Evolutionary conservation across 2,329 filamentous ascomycete genomes (phyloP).

Genomic region (Cordyceps javanica): DNA sequence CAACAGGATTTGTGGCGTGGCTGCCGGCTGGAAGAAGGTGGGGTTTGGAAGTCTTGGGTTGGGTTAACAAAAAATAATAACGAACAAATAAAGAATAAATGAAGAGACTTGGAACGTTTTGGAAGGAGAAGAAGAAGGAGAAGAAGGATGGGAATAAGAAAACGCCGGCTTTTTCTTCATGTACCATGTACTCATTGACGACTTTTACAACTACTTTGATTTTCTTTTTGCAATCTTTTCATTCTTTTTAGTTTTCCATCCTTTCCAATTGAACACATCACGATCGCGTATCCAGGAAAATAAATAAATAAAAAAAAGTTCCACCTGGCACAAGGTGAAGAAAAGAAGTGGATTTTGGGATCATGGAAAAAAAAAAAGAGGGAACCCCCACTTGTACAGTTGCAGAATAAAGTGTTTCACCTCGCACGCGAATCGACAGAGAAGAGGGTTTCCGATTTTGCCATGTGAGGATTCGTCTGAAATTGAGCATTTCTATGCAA

Average conservation of each 20-base stretch:
- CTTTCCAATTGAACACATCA: background rate
- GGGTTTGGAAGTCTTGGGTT: constrained; percentile 1
- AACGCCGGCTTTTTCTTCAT: background rate
- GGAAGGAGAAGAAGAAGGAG: too few relatives aligned
- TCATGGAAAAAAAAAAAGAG: background rate
- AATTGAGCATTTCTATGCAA: background rate
- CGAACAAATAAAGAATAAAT: too few relatives aligned
- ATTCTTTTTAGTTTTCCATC: background rate
- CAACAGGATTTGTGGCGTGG: background rate
- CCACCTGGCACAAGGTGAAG: background rate
- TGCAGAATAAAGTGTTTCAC: background rate
- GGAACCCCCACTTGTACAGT: background rate
- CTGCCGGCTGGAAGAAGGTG: too few relatives aligned
- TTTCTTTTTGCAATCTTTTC: background rate
- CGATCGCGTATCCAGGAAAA: constrained; percentile 7
- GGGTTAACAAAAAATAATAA: constrained; percentile 2
- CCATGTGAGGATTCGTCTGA: background rate
- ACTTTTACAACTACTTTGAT: background rate
- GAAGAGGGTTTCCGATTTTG: background rate
- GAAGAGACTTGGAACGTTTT: background rate
- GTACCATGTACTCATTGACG: background rate
- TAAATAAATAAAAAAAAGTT: background rate
- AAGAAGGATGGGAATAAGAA: too few relatives aligned
- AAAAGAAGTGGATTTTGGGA: background rate
- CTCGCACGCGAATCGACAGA: background rate